These are phyloP conservation scores for Xanthoparmelia taractica DNA, from an alignment of 495 filamentous ascomycete species.

Conservation along the genomic window DNA sequence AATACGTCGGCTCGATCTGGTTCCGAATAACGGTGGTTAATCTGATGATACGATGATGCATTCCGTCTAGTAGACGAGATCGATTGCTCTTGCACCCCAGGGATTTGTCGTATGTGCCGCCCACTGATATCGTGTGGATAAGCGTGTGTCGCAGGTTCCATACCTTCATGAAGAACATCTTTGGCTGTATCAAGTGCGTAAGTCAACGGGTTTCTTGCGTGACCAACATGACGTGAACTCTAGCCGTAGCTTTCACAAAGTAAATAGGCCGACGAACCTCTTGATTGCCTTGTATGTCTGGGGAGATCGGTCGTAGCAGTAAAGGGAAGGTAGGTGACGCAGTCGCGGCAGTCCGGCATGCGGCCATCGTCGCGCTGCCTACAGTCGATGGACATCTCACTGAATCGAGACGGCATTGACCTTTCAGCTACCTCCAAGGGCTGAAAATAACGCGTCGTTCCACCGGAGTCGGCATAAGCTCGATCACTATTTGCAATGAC, in stretches of 20 bases:
- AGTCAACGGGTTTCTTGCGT: not conserved
- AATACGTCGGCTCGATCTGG: not conserved
- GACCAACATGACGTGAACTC: not conserved
- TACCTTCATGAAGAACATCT: not conserved
- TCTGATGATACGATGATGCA: not conserved
- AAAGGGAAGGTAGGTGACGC: not conserved
- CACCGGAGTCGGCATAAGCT: not conserved
- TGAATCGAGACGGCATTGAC: not conserved
- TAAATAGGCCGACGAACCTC: not conserved
- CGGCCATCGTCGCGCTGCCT: not conserved
- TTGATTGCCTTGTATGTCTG: not conserved
- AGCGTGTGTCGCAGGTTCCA: not conserved
- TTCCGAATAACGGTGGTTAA: not conserved
- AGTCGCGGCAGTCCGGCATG: not conserved
- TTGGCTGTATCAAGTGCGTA: not conserved
- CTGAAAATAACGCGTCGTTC: not conserved
- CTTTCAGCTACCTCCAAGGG: constrained; percentile 2
- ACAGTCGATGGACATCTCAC: not conserved
- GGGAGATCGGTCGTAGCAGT: not conserved
- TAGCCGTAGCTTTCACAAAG: not conserved
- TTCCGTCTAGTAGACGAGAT: not conserved
- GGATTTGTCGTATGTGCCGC: not conserved
- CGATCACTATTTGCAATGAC: constrained; percentile 2
- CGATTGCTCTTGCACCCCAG: not conserved
- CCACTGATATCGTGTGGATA: not conserved